A percentile compares a stretch with the other conserved stretches of the same genome.
Evolutionary conservation across 345 rosid genomes (phyloP).

Genomic region (Citrus medica): DNA sequence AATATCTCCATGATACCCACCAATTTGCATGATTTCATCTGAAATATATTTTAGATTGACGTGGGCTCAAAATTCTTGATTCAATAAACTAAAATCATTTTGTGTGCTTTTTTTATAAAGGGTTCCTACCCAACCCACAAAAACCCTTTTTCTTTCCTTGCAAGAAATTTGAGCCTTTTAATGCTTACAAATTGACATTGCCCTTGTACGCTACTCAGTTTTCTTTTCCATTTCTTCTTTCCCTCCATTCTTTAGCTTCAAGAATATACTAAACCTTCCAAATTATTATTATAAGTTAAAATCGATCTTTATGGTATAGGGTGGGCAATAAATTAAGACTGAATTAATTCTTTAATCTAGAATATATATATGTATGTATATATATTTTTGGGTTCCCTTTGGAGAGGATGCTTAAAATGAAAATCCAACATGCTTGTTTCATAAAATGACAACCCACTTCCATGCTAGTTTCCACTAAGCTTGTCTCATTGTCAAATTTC

Average conservation of each 20-base stretch:
- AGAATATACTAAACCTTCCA: not conserved
- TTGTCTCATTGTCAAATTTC: not conserved
- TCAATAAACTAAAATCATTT: not conserved
- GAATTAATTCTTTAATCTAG: not conserved
- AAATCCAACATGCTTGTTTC: slow-evolving; percentile 8
- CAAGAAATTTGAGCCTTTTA: slow-evolving; percentile 23
- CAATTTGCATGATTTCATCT: not conserved
- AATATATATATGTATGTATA: not conserved
- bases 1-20: not conserved
- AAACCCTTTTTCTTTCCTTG: slow-evolving; percentile 25
- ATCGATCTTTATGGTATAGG: not conserved
- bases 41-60: not conserved
- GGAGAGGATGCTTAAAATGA: not conserved
- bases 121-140: not conserved
- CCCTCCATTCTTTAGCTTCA: not conserved
- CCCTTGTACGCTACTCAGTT: slow-evolving; percentile 42
- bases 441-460: slow-evolving; percentile 26
- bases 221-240: not conserved
- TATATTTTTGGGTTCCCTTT: not conserved
- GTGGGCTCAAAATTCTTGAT: not conserved
- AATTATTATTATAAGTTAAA: not conserved
- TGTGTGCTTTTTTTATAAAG: not conserved
- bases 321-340: too few species aligned
- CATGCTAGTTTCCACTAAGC: slow-evolving; percentile 14
- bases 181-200: slow-evolving; percentile 15